phyloP scores from a whole-genome alignment of 495 filamentous ascomycete species.

The Aspergillus wentii region DNA sequence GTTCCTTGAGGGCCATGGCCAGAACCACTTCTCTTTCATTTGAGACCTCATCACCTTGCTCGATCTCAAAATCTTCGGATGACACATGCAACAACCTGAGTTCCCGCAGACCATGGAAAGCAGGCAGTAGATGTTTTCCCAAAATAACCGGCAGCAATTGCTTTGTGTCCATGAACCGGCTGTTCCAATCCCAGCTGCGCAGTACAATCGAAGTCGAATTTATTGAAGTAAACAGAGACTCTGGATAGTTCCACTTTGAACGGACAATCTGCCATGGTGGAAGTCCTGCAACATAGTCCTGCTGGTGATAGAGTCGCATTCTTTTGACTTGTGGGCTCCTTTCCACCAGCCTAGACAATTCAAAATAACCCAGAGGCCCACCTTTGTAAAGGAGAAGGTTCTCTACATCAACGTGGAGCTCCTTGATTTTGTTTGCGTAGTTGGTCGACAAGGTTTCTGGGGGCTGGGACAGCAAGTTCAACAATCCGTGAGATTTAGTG shows the following conservation, averaged over 20 bases:
- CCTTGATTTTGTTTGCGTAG: constrained; percentile 64
- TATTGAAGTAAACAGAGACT: constrained; percentile 53
- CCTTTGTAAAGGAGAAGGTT: constrained; percentile 36
- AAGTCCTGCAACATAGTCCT: constrained; percentile 28
- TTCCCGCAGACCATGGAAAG: constrained; percentile 56
- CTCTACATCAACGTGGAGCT: constrained; percentile 62
- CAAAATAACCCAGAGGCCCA: constrained; percentile 43
- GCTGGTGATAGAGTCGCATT: constrained; percentile 35
- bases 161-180: constrained; percentile 51
- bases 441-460: constrained; percentile 37
- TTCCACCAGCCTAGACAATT: constrained; percentile 36
- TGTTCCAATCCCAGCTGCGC: constrained; percentile 74
- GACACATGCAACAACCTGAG: constrained; percentile 63
- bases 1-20: constrained; percentile 48
- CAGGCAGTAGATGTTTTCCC: constrained; percentile 47
- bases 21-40: constrained; percentile 42
- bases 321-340: constrained; percentile 37
- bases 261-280: constrained; percentile 18
- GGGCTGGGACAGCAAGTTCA: constrained; percentile 41
- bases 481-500: constrained; percentile 43
- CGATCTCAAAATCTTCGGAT: constrained; percentile 23
- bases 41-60: constrained; percentile 7
- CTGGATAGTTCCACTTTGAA: constrained; percentile 60
- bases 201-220: constrained; percentile 43
- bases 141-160: constrained; percentile 46